These are phyloP conservation scores for Volvox reticuliferus DNA, from an alignment of 139 green algal genomes.

Conservation along the genomic window DNA sequence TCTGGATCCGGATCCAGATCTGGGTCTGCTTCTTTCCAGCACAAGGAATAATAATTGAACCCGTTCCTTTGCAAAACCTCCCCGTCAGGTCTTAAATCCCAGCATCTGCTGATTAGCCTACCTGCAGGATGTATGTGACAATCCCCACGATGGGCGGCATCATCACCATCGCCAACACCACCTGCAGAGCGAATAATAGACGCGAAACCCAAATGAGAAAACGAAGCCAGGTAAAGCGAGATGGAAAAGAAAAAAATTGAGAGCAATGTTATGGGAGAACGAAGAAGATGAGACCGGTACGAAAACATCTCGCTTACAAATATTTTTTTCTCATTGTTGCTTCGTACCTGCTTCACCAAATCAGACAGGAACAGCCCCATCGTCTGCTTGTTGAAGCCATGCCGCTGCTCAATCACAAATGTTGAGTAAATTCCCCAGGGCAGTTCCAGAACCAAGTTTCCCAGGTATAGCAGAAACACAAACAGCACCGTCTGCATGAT, in stretches of 20 bases:
- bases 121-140: constrained; percentile 78
- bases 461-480: constrained; percentile 60
- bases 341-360: constrained; percentile 50
- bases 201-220: background rate
- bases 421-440: constrained; percentile 87
- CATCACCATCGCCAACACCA: constrained; percentile 73
- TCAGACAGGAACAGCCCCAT: constrained; percentile 80
- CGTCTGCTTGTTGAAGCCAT: constrained; percentile 96
- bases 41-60: too few relatives aligned
- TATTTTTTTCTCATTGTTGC: too few relatives aligned
- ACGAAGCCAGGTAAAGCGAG: background rate
- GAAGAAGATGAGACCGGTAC: too few relatives aligned
- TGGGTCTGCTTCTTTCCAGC: too few relatives aligned
- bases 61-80: too few relatives aligned
- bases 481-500: constrained; percentile 71
- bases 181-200: constrained; percentile 26
- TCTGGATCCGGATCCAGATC: too few relatives aligned
- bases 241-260: too few relatives aligned
- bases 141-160: constrained; percentile 80
- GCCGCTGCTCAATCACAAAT: constrained; percentile 68
- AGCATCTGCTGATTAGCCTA: constrained; percentile 4
- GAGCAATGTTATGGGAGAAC: too few relatives aligned
- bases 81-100: background rate
- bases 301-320: too few relatives aligned
- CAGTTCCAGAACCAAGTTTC: constrained; percentile 66